Evolutionary conservation across 2,329 filamentous ascomycete genomes (phyloP).

Genomic region (Bipolaris oryzae): DNA sequence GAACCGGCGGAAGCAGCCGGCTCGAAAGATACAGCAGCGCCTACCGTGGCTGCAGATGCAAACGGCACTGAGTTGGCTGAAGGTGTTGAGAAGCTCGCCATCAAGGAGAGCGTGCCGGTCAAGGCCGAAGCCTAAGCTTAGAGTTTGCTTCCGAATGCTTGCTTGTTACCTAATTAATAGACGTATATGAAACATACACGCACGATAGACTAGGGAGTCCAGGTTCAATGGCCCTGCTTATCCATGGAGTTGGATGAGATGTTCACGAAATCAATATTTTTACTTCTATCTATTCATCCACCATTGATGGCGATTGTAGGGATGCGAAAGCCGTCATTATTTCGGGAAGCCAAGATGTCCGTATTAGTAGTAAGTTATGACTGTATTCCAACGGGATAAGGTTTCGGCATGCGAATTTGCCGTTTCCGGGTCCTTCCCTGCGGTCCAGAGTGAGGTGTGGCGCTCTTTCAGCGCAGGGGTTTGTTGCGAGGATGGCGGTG

Average conservation of each 20-base stretch:
- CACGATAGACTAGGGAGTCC: neutral
- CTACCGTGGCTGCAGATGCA: neutral
- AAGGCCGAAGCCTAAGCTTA: conserved; percentile 17
- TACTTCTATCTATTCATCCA: neutral
- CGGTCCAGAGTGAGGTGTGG: no score
- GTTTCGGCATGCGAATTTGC: no score
- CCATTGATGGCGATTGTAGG: no score
- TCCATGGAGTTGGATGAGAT: neutral
- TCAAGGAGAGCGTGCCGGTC: conserved; percentile 29
- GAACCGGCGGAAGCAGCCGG: neutral
- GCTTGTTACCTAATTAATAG: neutral
- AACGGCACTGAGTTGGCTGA: conserved; percentile 21
- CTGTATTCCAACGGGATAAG: no score
- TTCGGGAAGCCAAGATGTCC: no score
- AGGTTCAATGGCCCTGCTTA: no score
- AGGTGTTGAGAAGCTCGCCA: conserved; percentile 32
- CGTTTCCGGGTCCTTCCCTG: no score
- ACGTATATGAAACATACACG: neutral
- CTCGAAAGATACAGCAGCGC: conserved; percentile 1
- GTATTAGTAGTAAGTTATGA: no score
- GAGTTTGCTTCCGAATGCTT: neutral
- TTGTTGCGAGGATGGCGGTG: no score
- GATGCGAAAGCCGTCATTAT: no score
- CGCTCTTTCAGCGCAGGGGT: no score
- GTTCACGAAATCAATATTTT: neutral